phyloP scores from a whole-genome alignment of 2,329 filamentous ascomycete species.

The Colletotrichum lindemuthianum region DNA sequence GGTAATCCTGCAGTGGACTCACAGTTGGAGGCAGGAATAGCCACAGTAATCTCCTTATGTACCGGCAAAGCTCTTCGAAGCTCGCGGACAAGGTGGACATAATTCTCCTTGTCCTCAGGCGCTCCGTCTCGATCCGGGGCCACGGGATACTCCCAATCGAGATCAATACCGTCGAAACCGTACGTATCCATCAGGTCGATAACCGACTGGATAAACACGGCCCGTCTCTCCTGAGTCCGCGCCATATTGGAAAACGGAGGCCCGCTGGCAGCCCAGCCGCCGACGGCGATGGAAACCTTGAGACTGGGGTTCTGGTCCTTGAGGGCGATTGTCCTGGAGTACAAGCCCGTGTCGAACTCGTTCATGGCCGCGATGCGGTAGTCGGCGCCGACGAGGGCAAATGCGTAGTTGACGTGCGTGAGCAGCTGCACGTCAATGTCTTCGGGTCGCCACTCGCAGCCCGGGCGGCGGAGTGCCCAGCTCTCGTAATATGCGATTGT shows the following conservation, averaged over 20 bases:
- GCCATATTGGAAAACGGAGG: constrained; percentile 10
- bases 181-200: constrained; percentile 11
- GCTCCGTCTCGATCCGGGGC: constrained; percentile 39
- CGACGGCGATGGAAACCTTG: constrained; percentile 51
- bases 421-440: constrained; percentile 29
- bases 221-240: not conserved
- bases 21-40: constrained; percentile 12
- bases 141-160: constrained; percentile 59
- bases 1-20: not conserved
- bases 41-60: constrained; percentile 6
- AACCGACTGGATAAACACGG: constrained; percentile 13
- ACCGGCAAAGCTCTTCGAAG: not conserved
- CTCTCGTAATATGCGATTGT: constrained; percentile 14
- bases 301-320: constrained; percentile 43
- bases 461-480: constrained; percentile 3
- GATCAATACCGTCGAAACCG: constrained; percentile 43
- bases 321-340: constrained; percentile 43
- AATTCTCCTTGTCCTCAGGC: constrained; percentile 42
- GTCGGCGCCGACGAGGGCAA: constrained; percentile 40
- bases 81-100: constrained; percentile 36
- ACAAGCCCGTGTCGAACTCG: constrained; percentile 36
- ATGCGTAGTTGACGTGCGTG: constrained; percentile 48
- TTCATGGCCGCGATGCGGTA: constrained; percentile 3
- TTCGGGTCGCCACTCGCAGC: not conserved
- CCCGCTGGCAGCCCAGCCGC: constrained; percentile 48